Percentiles rank a stretch among this genome's conserved stretches.
phyloP scores from a whole-genome alignment of 441 rosid genomes.

The Eugenia klotzschiana region DNA sequence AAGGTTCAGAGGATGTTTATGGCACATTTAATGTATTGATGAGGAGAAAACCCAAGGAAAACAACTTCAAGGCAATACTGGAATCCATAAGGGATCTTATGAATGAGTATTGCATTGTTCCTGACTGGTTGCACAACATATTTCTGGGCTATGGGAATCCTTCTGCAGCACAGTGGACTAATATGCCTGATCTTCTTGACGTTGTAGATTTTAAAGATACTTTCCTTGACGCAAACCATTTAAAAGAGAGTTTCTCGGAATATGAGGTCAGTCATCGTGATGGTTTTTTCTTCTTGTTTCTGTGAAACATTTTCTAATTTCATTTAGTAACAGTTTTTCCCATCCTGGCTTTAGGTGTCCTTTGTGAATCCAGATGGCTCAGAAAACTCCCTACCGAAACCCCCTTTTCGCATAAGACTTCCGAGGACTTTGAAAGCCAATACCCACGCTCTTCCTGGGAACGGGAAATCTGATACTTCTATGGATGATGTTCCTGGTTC shows the following conservation, averaged over 20 bases:
- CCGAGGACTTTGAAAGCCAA: slow-evolving; percentile 65
- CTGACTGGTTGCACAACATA: slow-evolving; percentile 92
- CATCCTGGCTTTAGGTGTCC: slow-evolving; percentile 34
- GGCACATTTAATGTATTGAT: slow-evolving; percentile 79
- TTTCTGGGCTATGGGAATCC: slow-evolving; percentile 98
- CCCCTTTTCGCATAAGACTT: slow-evolving; percentile 73
- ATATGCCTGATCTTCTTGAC: slow-evolving; percentile 89
- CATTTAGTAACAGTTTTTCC: slow-evolving; percentile 3
- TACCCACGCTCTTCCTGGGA: slow-evolving; percentile 69
- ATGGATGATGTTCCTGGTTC: slow-evolving; percentile 23
- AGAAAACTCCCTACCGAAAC: slow-evolving; percentile 51
- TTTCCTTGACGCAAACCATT: slow-evolving; percentile 67
- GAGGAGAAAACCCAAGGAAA: slow-evolving; percentile 99
- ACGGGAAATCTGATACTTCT: slow-evolving; percentile 32
- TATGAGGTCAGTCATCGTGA: slow-evolving; percentile 37
- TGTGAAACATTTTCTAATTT: not conserved
- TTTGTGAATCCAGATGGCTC: slow-evolving; percentile 59
- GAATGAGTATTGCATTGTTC: slow-evolving; percentile 98
- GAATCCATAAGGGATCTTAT: slow-evolving; percentile 99
- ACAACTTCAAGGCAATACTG: slow-evolving; percentile 94
- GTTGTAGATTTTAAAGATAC: slow-evolving; percentile 93
- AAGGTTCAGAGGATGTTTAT: slow-evolving; percentile 89
- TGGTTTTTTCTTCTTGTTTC: slow-evolving; percentile 6
- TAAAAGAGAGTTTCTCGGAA: slow-evolving; percentile 62
- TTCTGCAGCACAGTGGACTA: slow-evolving; percentile 97